Percentiles rank a stretch among this genome's conserved stretches.
These are phyloP conservation scores for Cladosporium oxysporum DNA, from an alignment of 2,329 filamentous ascomycete species.

Conservation along the genomic window DNA sequence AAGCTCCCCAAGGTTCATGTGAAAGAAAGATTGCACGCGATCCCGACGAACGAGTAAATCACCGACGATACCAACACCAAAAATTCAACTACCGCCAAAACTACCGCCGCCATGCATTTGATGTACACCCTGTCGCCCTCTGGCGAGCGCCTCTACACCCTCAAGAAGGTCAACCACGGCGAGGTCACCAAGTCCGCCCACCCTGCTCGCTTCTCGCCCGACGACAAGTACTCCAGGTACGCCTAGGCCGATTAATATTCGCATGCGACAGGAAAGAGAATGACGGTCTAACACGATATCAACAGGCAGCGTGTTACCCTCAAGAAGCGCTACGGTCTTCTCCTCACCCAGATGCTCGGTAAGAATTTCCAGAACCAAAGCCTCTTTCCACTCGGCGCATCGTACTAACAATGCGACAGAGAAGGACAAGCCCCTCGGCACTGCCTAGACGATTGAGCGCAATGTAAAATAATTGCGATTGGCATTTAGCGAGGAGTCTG, in stretches of 20 bases:
- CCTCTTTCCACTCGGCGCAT: neutral
- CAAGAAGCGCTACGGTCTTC: slow-evolving; percentile 87
- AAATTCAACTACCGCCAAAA: neutral
- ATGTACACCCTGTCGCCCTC: slow-evolving; percentile 82
- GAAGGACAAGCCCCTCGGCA: slow-evolving; percentile 47
- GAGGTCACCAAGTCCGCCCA: slow-evolving; percentile 95
- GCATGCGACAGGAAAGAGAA: neutral
- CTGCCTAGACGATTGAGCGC: slow-evolving; percentile 31
- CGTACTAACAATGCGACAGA: slow-evolving; percentile 34
- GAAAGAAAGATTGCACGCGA: slow-evolving; percentile 9
- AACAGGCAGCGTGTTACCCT: slow-evolving; percentile 84
- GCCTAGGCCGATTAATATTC: slow-evolving; percentile 22
- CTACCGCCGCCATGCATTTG: slow-evolving; percentile 60
- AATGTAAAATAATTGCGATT: slow-evolving; percentile 13
- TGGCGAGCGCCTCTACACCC: slow-evolving; percentile 90
- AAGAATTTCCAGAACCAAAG: neutral
- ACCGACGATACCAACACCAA: slow-evolving; percentile 2
- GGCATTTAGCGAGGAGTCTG: slow-evolving; percentile 33
- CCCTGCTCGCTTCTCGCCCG: slow-evolving; percentile 93
- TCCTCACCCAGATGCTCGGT: slow-evolving; percentile 74
- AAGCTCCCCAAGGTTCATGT: slow-evolving; percentile 3
- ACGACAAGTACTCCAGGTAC: slow-evolving; percentile 92
- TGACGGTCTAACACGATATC: neutral
- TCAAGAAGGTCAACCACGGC: slow-evolving; percentile 81
- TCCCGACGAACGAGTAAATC: neutral